phyloP scores from a whole-genome alignment of 202 grass and related monocot genomes.

The Digitaria exilis region DNA sequence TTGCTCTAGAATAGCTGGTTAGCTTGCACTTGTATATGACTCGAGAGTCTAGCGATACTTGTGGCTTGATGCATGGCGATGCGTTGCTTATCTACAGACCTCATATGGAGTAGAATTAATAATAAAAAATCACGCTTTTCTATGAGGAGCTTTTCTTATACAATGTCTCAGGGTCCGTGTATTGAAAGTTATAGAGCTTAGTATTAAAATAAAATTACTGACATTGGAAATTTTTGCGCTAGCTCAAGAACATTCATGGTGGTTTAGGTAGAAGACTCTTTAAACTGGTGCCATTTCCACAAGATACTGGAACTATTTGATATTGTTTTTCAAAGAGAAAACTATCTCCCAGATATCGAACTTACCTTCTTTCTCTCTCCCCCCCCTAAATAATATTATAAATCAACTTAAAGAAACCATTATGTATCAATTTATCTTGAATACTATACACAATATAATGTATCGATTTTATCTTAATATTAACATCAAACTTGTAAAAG shows the following conservation, averaged over 20 bases:
- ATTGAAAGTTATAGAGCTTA: neutral
- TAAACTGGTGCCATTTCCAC: neutral
- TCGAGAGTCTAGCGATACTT: constrained; percentile 22
- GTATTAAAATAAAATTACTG: neutral
- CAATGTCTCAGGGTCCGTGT: neutral
- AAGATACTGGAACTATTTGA: neutral
- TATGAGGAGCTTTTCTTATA: neutral
- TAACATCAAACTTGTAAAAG: neutral
- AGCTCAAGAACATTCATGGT: neutral
- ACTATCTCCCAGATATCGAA: neutral
- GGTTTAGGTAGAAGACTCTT: neutral
- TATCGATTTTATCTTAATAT: neutral
- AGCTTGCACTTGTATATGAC: constrained; percentile 31
- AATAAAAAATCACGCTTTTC: neutral
- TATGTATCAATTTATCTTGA: neutral
- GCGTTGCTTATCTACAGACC: neutral
- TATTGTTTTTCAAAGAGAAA: neutral
- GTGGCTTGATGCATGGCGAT: neutral
- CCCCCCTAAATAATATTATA: neutral
- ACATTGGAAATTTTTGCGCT: neutral
- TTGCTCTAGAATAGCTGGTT: constrained; percentile 13
- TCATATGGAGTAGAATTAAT: constrained; percentile 20
- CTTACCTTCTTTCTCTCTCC: neutral
- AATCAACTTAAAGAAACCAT: neutral
- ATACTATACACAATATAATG: neutral